Base-by-base conservation (phyloP, 768 basidiomycete species). In the Boletus tylopilopsis region DNA sequence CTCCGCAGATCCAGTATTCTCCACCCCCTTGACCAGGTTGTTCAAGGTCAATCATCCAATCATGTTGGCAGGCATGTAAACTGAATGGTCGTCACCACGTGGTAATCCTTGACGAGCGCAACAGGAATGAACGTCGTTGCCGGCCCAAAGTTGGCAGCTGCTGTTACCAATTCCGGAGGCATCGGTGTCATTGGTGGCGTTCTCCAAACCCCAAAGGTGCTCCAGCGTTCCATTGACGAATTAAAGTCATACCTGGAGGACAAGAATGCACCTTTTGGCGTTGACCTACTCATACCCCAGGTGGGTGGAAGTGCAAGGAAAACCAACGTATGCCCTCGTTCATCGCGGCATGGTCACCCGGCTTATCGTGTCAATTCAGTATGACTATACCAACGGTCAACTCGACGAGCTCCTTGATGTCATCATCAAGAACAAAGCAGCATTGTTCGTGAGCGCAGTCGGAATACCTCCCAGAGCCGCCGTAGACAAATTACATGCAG, bases 111-210 rank as follows among this genome's bases (percentile, higher is more conserved):
- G 32, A 61, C 42, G 13, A 35, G 33, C 23, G 19, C 39, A 34
- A 8, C 43, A 66, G 64, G 64, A 21, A 91, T 92, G 90, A 90
- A 89, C 62, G 83, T 92, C 27, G 90, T 89, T 44, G 87, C 90
- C 39, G 89, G 89, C 6, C 88, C 90, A 11, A 85, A 77, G 67
- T 71, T 94, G 8, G 91, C 91, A 18, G 92, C 90, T 18, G 82
- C 88, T 2, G 90, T 94, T n/a, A 90, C 90, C 18, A 94, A 94
- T 61, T 81, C 92, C 21, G 92, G 84, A 58, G 89, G 88, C 6
- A 83, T 88, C 56, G 93, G 93, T 19, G 90, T 93, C 59, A 92
- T 94, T 55, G 93, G 91, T 4, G 93, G 92, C 29, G 67, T 88
- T 39, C 77, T 79, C 32, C 85, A 86, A 61, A 86, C 75, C 45